Conservation (phyloP, 2,329 filamentous ascomycete species). For the Helotiales sp. region DNA sequence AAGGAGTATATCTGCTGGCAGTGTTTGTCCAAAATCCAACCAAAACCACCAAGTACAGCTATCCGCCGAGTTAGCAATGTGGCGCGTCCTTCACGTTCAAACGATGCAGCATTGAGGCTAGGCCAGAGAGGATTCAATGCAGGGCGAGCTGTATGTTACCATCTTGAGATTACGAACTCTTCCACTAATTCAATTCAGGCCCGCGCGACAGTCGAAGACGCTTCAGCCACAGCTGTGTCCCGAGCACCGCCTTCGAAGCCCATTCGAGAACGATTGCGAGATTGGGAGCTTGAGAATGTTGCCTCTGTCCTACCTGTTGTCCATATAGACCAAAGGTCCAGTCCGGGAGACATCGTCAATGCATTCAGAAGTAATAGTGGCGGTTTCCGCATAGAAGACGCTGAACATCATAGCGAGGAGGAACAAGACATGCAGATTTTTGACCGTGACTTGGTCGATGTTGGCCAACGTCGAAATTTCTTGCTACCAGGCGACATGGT, state of each 20-base stretch:
- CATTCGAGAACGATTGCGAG: conserved; percentile 38
- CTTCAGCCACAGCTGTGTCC: neutral
- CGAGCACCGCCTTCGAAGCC: conserved; percentile 3
- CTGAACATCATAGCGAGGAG: conserved; percentile 29
- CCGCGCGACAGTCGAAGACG: conserved; percentile 3
- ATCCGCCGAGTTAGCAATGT: neutral
- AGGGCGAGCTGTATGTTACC: conserved; percentile 7
- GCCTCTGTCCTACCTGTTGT: neutral
- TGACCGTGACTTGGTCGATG: conserved; percentile 50
- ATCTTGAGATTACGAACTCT: neutral
- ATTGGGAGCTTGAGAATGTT: conserved; percentile 45
- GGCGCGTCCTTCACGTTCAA: neutral
- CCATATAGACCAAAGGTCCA: neutral
- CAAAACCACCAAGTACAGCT: neutral
- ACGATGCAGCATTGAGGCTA: neutral
- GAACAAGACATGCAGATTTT: conserved; percentile 34
- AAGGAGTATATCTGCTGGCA: conserved; percentile 28
- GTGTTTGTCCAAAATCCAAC: conserved; percentile 24
- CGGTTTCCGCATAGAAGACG: conserved; percentile 19
- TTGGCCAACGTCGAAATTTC: conserved; percentile 32
- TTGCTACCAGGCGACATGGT: conserved; percentile 37
- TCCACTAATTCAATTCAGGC: neutral
- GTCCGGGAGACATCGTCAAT: conserved; percentile 15
- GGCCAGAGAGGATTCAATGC: conserved; percentile 5
- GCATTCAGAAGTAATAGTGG: conserved; percentile 3